Base-by-base conservation (phyloP, 2,329 filamentous ascomycete genomes). In the Colletotrichum eleusines region DNA sequence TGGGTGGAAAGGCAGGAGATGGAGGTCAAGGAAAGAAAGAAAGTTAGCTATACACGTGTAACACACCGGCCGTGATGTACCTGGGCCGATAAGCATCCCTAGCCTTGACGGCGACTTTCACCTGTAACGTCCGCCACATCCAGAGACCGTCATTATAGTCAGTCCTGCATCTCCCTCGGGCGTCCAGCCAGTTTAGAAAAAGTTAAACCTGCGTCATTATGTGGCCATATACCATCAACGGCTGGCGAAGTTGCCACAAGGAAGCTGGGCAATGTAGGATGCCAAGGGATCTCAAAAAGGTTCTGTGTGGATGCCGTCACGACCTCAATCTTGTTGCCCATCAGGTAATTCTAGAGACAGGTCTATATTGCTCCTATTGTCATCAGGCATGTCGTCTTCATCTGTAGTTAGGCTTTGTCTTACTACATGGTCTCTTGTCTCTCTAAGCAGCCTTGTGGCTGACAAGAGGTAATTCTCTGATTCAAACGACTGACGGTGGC, bases 231-330 rank as follows among this genome's bases (percentile, higher is more conserved):
- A 82, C 75, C 44, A 83, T 81, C n/a, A 81, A 77, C 16, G 11
- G 80, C 81, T 0, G 87, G 87, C 0, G 88, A 87, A 0, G 88
- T 90, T 2, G 88, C 89, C 5, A 84, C 88, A 6, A 88, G 80
- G 73, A 91, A 91, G 28, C 82, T 81, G 3, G 81, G 78, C 55
- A 86, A 80, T 0, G 76, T 82, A 0, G 89, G 89, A 74, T 91
- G 89, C 89, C 89, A 91, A 0, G 84, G 80, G 2, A 91, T 86
- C 74, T 91, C 89, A 53, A 91, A 91, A 1, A 91, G 87, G 67
- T 91, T 91, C 55, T 88, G 84, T 0, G 84, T 85, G 0, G 84
- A 85, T 1, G 84, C 85, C 3, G 86, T 85, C 26, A 83, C 79
- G 4, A 91, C 82, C 5, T 80, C 81, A 53, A 89, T 79, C 54